These are phyloP conservation scores for Podospora conica DNA, from an alignment of 495 filamentous ascomycete species.

Conservation along the genomic window DNA sequence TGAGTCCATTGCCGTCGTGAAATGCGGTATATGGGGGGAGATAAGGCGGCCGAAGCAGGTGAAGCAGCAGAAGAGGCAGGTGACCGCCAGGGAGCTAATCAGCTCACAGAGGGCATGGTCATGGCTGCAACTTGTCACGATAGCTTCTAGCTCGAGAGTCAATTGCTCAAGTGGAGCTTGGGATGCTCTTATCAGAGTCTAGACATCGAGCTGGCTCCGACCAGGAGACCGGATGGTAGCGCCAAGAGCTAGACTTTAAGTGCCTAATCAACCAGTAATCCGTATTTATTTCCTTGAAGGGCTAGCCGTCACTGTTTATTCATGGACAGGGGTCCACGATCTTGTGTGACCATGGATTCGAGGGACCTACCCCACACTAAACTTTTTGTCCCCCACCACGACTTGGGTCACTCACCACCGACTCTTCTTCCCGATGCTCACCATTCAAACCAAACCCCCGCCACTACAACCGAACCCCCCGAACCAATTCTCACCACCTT, in stretches of 20 bases:
- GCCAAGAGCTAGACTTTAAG: not conserved
- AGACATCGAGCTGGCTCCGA: no score
- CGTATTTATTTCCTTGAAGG: not conserved
- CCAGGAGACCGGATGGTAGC: not conserved
- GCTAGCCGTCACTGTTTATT: not conserved
- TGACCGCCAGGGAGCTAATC: not conserved
- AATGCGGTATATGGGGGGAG: no score
- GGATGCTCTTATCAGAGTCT: not conserved
- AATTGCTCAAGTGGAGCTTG: not conserved
- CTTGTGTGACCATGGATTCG: not conserved
- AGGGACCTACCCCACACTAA: slow-evolving; percentile 11
- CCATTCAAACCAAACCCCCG: not conserved
- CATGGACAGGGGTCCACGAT: not conserved
- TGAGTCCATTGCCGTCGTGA: slow-evolving; percentile 35
- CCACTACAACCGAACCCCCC: not conserved
- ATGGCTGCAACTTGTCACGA: not conserved
- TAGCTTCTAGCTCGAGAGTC: not conserved
- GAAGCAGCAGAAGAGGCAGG: not conserved
- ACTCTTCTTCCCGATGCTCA: not conserved
- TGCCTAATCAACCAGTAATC: no score
- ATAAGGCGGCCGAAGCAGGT: not conserved
- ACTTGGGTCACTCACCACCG: not conserved
- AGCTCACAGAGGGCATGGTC: slow-evolving; percentile 11
- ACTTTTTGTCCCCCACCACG: slow-evolving; percentile 14
- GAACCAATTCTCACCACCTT: not conserved